Base-by-base conservation (phyloP, 2,329 filamentous ascomycete species). In the Ophiostoma tasmaniense region DNA sequence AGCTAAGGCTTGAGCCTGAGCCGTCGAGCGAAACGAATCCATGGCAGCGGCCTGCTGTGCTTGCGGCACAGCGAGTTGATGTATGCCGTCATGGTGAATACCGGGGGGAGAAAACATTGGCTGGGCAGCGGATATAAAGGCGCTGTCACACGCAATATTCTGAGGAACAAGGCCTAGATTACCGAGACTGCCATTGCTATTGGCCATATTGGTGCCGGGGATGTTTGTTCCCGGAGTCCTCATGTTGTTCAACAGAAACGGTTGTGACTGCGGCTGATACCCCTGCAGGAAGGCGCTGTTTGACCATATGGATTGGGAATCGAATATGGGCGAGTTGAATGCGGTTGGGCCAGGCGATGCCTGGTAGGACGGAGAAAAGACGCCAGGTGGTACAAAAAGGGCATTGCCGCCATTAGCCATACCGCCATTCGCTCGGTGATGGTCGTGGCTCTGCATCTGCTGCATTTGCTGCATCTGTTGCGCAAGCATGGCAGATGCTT, bases 301-400 rank as follows among this genome's bases (percentile, higher is more conserved):
- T 35, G 77, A 77, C 80, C 79, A 81, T 3, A 77, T 71, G 2
- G 76, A 74, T 30, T 76, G 75, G 13, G 79, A 76, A 68, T 78
- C 75, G 70, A 79, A 77, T 17, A 76, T 77, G 20, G 76, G 76
- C 28, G 79, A 78, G 67, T 80, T 79, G 74, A 80, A 81, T 10
- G 79, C 75, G 1, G 79, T 76, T 42, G 78, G 79, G 1, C 78
- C 77, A 4, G 78, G 75, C 1, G 76, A 74, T 30, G 79, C 76
- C 39, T 79, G 79, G 67, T 79, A 77, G 22, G 73, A 73, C 3
- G 75, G 76, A 1, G 74, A 72, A 37, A 76, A 73, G 20, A 76
- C 71, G 17, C 14, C 64, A 39, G 73, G 72, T 59, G 77, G 77
- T 35, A 76, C 62, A 22, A 73, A 67, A n/a, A 70, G 64, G 2